phyloP scores from a whole-genome alignment of 202 grass and related monocot genomes.

The Zoysia matrella region DNA sequence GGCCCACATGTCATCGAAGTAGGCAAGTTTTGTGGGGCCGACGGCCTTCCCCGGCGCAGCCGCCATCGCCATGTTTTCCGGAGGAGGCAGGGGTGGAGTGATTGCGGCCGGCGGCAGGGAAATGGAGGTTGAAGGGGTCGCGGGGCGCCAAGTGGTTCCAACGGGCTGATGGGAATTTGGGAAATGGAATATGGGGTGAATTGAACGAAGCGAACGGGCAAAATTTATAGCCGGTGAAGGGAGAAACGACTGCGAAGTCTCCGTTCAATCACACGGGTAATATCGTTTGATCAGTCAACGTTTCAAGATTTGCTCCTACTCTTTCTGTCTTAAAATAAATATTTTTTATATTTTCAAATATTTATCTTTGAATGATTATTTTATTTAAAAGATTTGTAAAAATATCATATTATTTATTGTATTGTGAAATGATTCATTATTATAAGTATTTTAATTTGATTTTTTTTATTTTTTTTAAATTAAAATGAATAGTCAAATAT shows the following conservation, averaged over 20 bases:
- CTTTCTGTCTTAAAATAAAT: no score
- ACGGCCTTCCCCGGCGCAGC: conserved; percentile 30
- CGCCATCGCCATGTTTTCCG: conserved; percentile 27
- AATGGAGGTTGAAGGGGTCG: not conserved
- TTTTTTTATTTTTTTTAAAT: no score
- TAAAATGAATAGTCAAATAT: no score
- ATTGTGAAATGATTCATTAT: no score
- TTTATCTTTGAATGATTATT: no score
- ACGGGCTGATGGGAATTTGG: not conserved
- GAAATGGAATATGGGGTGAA: not conserved
- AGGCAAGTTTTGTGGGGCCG: conserved; percentile 59
- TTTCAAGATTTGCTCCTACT: not conserved
- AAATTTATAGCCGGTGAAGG: conserved; percentile 6
- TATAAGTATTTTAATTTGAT: no score
- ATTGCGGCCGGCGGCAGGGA: conserved; percentile 11
- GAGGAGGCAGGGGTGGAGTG: not conserved
- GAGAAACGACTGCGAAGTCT: not conserved
- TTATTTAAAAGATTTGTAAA: no score
- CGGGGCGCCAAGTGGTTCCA: conserved; percentile 14
- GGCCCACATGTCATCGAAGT: conserved; percentile 84
- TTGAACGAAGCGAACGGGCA: not conserved
- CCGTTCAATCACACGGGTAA: not conserved
- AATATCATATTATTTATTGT: no score
- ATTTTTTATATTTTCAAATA: no score
- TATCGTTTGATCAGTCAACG: not conserved